Evolutionary conservation across 768 basidiomycete genomes (phyloP), one percentile per base, ranked within the genome.

Genomic region (Termitomyces sp.): DNA sequence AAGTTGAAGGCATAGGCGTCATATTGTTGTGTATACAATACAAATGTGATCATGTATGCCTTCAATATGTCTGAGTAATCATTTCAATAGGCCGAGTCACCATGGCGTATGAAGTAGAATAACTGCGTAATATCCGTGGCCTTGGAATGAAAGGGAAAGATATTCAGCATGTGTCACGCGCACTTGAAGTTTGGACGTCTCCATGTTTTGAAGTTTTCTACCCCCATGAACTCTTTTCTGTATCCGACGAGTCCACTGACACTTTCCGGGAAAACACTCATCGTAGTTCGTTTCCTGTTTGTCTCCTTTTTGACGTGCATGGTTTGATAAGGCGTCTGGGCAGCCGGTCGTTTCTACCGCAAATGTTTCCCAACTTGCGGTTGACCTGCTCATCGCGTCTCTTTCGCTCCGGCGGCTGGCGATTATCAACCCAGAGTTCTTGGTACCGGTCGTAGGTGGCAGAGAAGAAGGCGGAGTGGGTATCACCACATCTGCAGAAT

Each of bases 361-460:
- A 45, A 93, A 93, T 70, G 79, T 93, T 40, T 76, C 84, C n/a
- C 91, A 94, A 63, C 76, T 94, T 12, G 82, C 89, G 0, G 83
- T 73, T 10, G 91, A 94, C 68, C 70, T 94, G 16, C 70, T 94
- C 56, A 84, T 91, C 57, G 68, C 85, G 5, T 84, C 86, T 1
- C 73, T 90, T 44, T 75, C 74, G 29, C 76, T 94, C 20, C 67
- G 73, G 49, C 74, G 79, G 43, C 69, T 91, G 7, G 91, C 86
- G 32, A 69, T 82, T 10, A 76, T 92, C 44, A 83, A 91, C 61
- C 71, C 84, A 18, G 73, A 70, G 33, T 80, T 80, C 56, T 75
- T 88, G 31, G 77, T 89, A 7, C 88, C 91, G 4, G 80, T 88
- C n/a, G 79, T 83, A 9, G 89, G 91, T 4, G 81, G 73, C n/a